Percentiles rank a stretch among this genome's conserved stretches.
Conservation (phyloP, 2,329 filamentous ascomycete genomes). For the Lachnellula hyalina region DNA sequence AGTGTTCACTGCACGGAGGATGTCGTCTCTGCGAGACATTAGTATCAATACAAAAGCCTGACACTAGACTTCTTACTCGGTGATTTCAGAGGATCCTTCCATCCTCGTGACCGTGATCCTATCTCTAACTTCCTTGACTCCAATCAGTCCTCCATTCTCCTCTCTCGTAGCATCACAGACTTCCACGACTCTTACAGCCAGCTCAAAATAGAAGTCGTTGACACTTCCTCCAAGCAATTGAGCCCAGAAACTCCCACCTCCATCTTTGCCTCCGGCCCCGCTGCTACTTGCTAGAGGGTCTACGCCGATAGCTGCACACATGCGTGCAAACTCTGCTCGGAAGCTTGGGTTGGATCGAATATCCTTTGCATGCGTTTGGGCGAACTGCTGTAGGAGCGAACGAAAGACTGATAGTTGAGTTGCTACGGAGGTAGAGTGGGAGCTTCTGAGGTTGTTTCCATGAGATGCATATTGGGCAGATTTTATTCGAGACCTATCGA, state of each 20-base stretch:
- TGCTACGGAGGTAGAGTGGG: constrained; percentile 78
- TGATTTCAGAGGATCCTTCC: constrained; percentile 70
- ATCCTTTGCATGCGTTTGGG: constrained; percentile 87
- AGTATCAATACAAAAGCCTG: constrained; percentile 5
- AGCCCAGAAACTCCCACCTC: constrained; percentile 73
- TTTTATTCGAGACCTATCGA: constrained; percentile 77
- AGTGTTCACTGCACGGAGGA: constrained; percentile 81
- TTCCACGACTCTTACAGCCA: constrained; percentile 92
- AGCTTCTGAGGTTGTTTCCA: constrained; percentile 78
- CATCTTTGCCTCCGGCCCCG: constrained; percentile 42
- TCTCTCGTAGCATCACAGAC: constrained; percentile 79
- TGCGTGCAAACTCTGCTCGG: constrained; percentile 93
- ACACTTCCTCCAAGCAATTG: constrained; percentile 87
- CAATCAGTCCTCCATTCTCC: constrained; percentile 91
- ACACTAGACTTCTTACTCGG: constrained; percentile 51
- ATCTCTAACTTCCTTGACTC: constrained; percentile 73
- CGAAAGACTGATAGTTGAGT: constrained; percentile 96
- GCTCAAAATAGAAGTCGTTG: constrained; percentile 98
- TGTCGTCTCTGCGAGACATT: constrained; percentile 63
- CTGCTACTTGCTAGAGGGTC: constrained; percentile 78
- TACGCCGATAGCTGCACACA: constrained; percentile 96
- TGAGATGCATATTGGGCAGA: constrained; percentile 87
- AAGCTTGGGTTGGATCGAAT: constrained; percentile 95
- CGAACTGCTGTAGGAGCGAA: constrained; percentile 90
- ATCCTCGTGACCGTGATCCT: constrained; percentile 67